These are phyloP conservation scores for Diaporthe capsici DNA, from an alignment of 2,329 filamentous ascomycete genomes.

Conservation along the genomic window DNA sequence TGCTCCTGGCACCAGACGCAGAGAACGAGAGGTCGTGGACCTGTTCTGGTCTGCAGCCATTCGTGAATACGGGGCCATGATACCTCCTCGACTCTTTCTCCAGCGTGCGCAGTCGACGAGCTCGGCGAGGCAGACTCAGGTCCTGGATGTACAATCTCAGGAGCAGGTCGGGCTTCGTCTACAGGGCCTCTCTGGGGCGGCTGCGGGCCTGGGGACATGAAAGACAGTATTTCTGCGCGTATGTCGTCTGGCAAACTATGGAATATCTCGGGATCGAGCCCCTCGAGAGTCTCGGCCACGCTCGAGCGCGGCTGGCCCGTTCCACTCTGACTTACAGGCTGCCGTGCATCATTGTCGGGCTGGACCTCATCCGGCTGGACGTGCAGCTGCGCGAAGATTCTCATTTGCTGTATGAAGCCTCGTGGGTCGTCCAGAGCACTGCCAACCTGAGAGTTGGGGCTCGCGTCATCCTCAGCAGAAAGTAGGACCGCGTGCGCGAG, in stretches of 20 bases:
- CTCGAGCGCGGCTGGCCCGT: not conserved
- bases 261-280: not conserved
- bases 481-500: not conserved
- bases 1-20: constrained; percentile 2
- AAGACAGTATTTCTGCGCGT: not conserved
- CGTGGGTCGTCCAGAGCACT: not conserved
- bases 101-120: not conserved
- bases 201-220: not conserved
- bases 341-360: not conserved
- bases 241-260: not conserved
- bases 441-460: not conserved
- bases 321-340: no score
- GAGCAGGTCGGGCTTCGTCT: not conserved
- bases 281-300: not conserved
- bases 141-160: no score
- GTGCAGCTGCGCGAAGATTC: not conserved
- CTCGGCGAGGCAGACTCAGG: not conserved
- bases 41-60: constrained; percentile 6
- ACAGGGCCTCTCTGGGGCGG: not conserved
- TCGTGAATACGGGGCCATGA: not conserved
- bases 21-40: not conserved
- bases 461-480: not conserved
- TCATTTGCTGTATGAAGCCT: not conserved
- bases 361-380: not conserved
- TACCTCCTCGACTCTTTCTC: not conserved